These are phyloP conservation scores for Geotrichum candidum DNA, from an alignment of 1,139 yeast genomes.

Conservation along the genomic window DNA sequence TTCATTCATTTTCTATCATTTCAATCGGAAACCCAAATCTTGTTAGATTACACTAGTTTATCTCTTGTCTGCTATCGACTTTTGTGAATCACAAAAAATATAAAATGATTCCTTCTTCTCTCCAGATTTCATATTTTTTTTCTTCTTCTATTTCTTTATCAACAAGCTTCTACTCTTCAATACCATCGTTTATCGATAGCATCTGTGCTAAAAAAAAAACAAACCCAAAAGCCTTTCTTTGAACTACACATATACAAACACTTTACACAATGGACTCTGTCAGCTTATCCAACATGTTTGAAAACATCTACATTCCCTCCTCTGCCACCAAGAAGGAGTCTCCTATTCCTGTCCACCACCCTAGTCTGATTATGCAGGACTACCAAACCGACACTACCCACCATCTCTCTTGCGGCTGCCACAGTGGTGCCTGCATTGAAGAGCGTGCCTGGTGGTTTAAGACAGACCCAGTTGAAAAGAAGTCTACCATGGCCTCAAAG, in stretches of 20 bases:
- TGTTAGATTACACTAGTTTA: not conserved
- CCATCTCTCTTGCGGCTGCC: conserved; percentile 44
- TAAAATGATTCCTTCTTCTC: not conserved
- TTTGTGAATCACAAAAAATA: not conserved
- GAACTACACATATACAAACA: not conserved
- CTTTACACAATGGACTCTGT: conserved; percentile 39
- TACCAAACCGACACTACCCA: conserved; percentile 42
- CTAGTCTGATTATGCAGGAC: conserved; percentile 29
- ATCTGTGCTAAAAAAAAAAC: not conserved
- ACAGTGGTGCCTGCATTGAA: conserved; percentile 43
- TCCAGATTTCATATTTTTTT: not conserved
- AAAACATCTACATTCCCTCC: conserved; percentile 43
- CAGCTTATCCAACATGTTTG: conserved; percentile 36
- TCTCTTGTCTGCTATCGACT: not conserved
- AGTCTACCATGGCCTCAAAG: not conserved
- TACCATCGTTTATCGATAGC: not conserved
- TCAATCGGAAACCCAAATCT: not conserved
- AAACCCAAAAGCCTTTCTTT: not conserved
- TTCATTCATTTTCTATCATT: not conserved
- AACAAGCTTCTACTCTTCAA: not conserved
- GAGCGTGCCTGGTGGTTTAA: conserved; percentile 44
- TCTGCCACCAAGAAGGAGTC: conserved; percentile 24
- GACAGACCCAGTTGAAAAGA: not conserved
- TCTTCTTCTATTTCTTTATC: not conserved
- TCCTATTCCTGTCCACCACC: conserved; percentile 18